A percentile compares a stretch with the other conserved stretches of the same genome.
phyloP scores from a whole-genome alignment of 805 yeast genomes.

The Pichia phayaonensis region DNA sequence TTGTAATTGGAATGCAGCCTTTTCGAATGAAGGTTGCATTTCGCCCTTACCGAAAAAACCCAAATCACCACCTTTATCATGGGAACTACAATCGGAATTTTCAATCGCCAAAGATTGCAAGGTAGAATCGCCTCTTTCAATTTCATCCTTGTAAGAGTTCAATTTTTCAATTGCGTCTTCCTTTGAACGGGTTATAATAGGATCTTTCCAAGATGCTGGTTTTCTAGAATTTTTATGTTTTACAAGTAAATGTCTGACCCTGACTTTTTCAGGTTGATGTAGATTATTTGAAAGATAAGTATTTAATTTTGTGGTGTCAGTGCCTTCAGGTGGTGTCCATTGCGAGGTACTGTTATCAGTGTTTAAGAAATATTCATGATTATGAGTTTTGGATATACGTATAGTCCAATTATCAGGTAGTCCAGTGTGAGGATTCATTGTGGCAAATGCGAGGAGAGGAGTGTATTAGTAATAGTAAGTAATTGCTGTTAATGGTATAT shows the following conservation, averaged over 20 bases:
- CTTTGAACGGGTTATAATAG: conserved; percentile 67
- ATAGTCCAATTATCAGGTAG: conserved; percentile 84
- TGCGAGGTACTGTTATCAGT: conserved; percentile 61
- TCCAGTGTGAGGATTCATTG: conserved; percentile 44
- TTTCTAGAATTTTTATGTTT: conserved; percentile 81
- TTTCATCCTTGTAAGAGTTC: conserved; percentile 47
- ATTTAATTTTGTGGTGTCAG: conserved; percentile 53
- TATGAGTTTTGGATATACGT: conserved; percentile 67
- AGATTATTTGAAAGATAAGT: conserved; percentile 42
- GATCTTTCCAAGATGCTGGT: conserved; percentile 83
- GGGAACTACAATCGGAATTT: conserved; percentile 86
- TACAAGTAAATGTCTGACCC: conserved; percentile 74
- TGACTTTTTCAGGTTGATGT: conserved; percentile 57
- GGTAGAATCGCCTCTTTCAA: conserved; percentile 55
- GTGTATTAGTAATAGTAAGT: no score
- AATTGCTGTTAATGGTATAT: no score
- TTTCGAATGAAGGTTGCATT: conserved; percentile 94
- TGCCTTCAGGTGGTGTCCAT: conserved; percentile 90
- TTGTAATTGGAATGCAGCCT: conserved; percentile 72
- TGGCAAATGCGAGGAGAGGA: no score
- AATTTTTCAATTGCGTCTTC: conserved; percentile 74
- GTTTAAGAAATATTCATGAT: conserved; percentile 78
- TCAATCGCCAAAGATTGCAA: conserved; percentile 69
- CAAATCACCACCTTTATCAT: conserved; percentile 82
- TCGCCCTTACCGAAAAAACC: conserved; percentile 84